Evolutionary conservation across 768 basidiomycete species (phyloP).

Genomic region (Pleurotus salmoneostramineus): DNA sequence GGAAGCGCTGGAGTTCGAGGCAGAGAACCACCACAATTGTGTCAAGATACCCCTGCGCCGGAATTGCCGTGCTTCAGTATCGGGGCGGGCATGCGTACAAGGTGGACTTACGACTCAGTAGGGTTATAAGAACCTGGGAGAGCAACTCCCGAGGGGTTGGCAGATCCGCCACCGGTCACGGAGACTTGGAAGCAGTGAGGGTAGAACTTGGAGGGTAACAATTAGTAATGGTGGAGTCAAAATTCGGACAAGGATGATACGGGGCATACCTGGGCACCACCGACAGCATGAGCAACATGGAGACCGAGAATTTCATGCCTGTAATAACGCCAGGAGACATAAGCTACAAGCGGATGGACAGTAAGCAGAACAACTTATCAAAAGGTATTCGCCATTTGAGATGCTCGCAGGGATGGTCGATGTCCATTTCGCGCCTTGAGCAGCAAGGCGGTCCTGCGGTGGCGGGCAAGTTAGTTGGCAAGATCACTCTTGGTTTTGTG

Average conservation of each 20-base stretch:
- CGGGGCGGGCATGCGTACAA: background rate
- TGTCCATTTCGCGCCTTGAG: conserved; percentile 31
- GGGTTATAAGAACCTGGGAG: conserved; percentile 32
- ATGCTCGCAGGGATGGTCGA: conserved; percentile 28
- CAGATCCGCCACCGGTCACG: conserved; percentile 28
- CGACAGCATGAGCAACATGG: conserved; percentile 28
- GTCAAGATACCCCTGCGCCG: conserved; percentile 9
- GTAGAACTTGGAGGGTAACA: conserved; percentile 22
- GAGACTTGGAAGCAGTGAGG: conserved; percentile 30
- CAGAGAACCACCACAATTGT: conserved; percentile 14
- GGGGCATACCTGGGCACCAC: conserved; percentile 34
- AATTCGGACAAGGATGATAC: conserved; percentile 22
- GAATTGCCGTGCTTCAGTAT: background rate
- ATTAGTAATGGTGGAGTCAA: background rate
- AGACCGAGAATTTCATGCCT: conserved; percentile 19
- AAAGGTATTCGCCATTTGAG: conserved; percentile 30
- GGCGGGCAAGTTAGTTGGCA: conserved; percentile 19
- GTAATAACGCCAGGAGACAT: background rate
- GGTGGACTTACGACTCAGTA: conserved; percentile 24
- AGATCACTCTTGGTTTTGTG: background rate
- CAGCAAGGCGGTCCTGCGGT: conserved; percentile 11
- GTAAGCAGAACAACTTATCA: conserved; percentile 25
- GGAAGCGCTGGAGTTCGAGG: conserved; percentile 11
- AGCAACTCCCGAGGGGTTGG: conserved; percentile 27
- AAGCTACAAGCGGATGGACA: background rate